A percentile compares a stretch with the other conserved stretches of the same genome.
phyloP scores from a whole-genome alignment of 2,329 filamentous ascomycete species.

The Knoxdaviesia proteae region DNA sequence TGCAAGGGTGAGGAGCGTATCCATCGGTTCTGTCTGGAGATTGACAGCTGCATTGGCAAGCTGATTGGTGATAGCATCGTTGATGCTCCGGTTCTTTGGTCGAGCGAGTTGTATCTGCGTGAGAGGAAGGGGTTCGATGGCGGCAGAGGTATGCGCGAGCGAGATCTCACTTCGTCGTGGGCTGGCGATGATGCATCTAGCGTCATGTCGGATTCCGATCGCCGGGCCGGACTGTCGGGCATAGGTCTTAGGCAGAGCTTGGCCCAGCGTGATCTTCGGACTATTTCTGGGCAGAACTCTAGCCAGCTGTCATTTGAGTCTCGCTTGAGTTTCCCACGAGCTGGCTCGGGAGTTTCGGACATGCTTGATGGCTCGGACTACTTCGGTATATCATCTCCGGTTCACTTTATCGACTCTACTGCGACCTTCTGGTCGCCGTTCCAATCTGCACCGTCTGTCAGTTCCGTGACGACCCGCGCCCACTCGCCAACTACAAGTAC shows the following conservation, averaged over 20 bases:
- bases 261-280: conserved; percentile 34
- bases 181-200: conserved; percentile 28
- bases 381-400: conserved; percentile 46
- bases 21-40: conserved; percentile 78
- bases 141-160: conserved; percentile 10
- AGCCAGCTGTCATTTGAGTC: conserved; percentile 52
- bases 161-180: conserved; percentile 26
- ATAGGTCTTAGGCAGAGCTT: conserved; percentile 23
- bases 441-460: conserved; percentile 42
- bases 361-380: conserved; percentile 50
- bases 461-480: conserved; percentile 35
- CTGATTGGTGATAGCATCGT: conserved; percentile 67
- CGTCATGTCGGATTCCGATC: conserved; percentile 32
- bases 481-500: conserved; percentile 43
- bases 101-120: conserved; percentile 67
- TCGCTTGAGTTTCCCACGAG: conserved; percentile 37
- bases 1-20: conserved; percentile 89
- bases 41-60: conserved; percentile 69
- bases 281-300: conserved; percentile 36
- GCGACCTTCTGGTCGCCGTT: conserved; percentile 84
- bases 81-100: conserved; percentile 78
- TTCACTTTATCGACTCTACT: conserved; percentile 51
- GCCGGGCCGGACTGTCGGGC: conserved; percentile 21
- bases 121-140: conserved; percentile 45
- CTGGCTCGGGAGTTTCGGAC: conserved; percentile 38